Percentiles rank a stretch among this genome's conserved stretches.
phyloP scores from a whole-genome alignment of 1,139 yeast genomes.

The Candida dubliniensis region DNA sequence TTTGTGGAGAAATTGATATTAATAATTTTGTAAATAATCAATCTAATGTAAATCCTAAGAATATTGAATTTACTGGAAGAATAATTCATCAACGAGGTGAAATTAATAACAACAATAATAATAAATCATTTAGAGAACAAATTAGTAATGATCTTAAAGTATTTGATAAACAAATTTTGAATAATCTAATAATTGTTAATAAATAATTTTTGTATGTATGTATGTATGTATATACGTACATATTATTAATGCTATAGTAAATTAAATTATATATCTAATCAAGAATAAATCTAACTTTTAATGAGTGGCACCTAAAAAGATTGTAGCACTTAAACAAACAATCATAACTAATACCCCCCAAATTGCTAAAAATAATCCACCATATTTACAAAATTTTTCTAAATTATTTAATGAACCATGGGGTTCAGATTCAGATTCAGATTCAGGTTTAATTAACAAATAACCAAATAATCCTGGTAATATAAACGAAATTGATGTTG shows the following conservation, averaged over 20 bases:
- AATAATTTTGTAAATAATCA: conserved; percentile 4
- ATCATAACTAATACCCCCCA: conserved; percentile 84
- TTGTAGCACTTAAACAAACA: conserved; percentile 74
- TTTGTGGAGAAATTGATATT: conserved; percentile 2
- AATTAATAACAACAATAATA: background rate
- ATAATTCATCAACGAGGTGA: background rate
- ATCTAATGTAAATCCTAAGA: background rate
- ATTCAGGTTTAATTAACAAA: conserved; percentile 57
- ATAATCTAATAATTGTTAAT: background rate
- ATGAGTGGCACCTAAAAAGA: conserved; percentile 60
- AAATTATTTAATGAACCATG: conserved; percentile 36
- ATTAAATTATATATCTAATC: background rate
- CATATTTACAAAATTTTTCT: conserved; percentile 49
- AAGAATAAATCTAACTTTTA: conserved; percentile 14
- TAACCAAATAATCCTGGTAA: conserved; percentile 90
- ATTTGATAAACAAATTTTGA: background rate
- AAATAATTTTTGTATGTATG: background rate
- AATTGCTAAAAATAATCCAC: conserved; percentile 58
- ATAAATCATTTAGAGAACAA: background rate
- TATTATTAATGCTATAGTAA: background rate
- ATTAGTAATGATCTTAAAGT: conserved; percentile 2
- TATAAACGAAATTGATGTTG: conserved; percentile 89
- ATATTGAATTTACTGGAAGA: conserved; percentile 2
- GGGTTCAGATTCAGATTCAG: conserved; percentile 28
- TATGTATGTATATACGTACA: too few relatives aligned